Evolutionary conservation across 208 protist genomes (phyloP).

Genomic region (Leishmania arabica): DNA sequence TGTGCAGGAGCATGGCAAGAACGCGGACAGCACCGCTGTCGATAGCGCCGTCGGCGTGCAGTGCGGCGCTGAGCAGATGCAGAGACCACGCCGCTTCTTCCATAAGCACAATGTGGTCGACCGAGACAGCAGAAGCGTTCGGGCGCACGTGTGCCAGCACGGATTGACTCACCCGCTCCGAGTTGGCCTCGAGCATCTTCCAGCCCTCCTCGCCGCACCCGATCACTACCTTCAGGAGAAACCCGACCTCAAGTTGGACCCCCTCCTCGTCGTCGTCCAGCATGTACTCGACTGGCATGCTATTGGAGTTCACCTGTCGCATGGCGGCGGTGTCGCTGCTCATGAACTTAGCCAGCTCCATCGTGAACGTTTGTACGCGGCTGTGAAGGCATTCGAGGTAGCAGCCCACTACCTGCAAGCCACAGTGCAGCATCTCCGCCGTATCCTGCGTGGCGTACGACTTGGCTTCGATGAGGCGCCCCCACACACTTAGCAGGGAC

Average conservation of each 20-base stretch:
- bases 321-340: neutral
- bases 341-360: constrained; percentile 18
- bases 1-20: constrained; percentile 29
- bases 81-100: constrained; percentile 36
- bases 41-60: constrained; percentile 22
- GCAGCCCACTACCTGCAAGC: constrained; percentile 17
- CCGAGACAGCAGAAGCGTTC: neutral
- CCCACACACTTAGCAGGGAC: constrained; percentile 42
- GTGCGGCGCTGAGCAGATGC: constrained; percentile 30
- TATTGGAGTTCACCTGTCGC: neutral
- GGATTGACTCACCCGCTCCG: constrained; percentile 8
- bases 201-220: constrained; percentile 41
- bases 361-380: constrained; percentile 22
- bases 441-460: constrained; percentile 32
- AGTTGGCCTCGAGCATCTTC: constrained; percentile 18
- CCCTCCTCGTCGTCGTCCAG: constrained; percentile 52
- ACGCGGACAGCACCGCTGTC: constrained; percentile 18
- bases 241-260: constrained; percentile 46
- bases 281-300: constrained; percentile 23
- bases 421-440: constrained; percentile 7
- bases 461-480: constrained; percentile 30
- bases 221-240: constrained; percentile 37
- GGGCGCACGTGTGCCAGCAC: constrained; percentile 16
- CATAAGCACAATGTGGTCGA: constrained; percentile 18
- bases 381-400: constrained; percentile 34